These are phyloP conservation scores for Microstegium vimineum DNA, from an alignment of 176 grass and related monocot species.

Conservation along the genomic window DNA sequence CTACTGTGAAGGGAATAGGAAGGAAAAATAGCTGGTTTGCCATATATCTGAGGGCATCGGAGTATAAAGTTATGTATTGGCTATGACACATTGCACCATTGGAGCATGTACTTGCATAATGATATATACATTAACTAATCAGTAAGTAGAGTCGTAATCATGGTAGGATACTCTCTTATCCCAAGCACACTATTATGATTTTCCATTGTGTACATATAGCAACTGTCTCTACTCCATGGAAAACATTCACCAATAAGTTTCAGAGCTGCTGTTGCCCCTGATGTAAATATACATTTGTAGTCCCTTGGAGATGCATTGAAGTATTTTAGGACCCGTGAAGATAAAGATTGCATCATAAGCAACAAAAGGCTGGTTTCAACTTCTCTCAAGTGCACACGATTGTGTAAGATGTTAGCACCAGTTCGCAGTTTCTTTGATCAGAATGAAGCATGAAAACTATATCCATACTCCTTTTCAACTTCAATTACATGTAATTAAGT, in stretches of 20 bases:
- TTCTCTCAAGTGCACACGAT: not conserved
- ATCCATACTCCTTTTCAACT: not conserved
- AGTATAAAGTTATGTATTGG: not conserved
- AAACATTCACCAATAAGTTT: constrained; percentile 95
- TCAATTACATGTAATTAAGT: not conserved
- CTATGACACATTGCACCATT: not conserved
- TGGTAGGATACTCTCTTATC: constrained; percentile 97
- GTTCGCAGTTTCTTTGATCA: not conserved
- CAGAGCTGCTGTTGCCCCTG: constrained; percentile 80
- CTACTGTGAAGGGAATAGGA: not conserved
- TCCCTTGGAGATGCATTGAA: constrained; percentile 87
- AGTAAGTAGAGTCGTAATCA: not conserved
- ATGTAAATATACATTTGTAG: constrained; percentile 97
- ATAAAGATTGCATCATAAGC: constrained; percentile 29
- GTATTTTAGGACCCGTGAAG: constrained; percentile 76
- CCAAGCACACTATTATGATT: constrained; percentile 99
- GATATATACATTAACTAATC: not conserved
- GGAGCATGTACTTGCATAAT: not conserved
- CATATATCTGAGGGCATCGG: not conserved
- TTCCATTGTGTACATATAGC: constrained; percentile 86
- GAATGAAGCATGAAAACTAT: not conserved
- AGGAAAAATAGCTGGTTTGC: not conserved
- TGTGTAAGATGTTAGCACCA: not conserved
- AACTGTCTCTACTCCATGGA: constrained; percentile 88
- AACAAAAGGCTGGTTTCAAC: constrained; percentile 18